Evolutionary conservation across 2,329 filamentous ascomycete genomes (phyloP), one percentile per base, ranked within the genome.

Genomic region (Paecilomyces formosus): DNA sequence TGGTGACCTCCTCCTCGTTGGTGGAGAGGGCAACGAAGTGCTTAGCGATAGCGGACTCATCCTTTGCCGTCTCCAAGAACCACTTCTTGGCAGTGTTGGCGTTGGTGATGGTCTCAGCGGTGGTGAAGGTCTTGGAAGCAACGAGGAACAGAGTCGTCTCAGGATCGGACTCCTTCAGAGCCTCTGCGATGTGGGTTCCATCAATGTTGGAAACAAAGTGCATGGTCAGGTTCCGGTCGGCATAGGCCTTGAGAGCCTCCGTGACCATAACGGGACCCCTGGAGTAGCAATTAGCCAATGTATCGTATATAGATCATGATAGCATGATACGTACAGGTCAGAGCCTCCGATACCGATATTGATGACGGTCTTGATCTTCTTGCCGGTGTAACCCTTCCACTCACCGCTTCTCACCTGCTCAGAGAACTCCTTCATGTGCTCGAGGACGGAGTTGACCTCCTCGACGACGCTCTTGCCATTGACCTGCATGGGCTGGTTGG

Each of bases 141-240:
- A 99, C 86, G 67, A 99, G 84, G 88, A 99, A 97, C 64, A 99
- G 88, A n/a, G 94, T 97, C 54, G 93, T 97, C 81, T 99, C 94
- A 54, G 93, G 93, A 76, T 99, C 87, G 8, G 93, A 96, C 69
- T 87, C 79, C 72, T 86, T 88, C 61, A 97, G 85, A 55, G 94
- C 92, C 80, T 99, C 94, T 54, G 92, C 90, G 74, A 97, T 91
- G 81, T 99, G 94, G 57, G 94, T 99, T 66, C 94, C 94, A 74
- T 99, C 94, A 73, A 99, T 97, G 84, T 99, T 99, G 81, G 93
- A 97, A 67, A 99, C 94, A 70, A 99, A 99, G 84, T 97, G 93
- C 53, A 97, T 85, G 64, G 87, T 97, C 80, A 92, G 85, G 77
- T 88, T 87, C 61, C 87, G 85, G 74, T 91, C 88, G 54, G 90